Evolutionary conservation across 1,139 yeast species (phyloP).

Genomic region (Zhuliangozyma blackwelliae): DNA sequence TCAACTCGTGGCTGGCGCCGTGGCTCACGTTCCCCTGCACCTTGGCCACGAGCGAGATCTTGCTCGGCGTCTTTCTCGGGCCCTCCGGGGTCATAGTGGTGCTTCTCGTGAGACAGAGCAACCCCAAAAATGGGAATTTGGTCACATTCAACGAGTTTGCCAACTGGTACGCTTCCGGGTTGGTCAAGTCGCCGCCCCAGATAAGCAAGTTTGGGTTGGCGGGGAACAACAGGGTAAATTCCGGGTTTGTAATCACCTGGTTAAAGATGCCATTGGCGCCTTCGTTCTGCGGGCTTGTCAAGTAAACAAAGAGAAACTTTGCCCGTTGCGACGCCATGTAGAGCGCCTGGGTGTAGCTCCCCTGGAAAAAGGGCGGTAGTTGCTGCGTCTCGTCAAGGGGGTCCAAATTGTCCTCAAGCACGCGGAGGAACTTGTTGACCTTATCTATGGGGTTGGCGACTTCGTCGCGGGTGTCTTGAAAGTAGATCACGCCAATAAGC

Average conservation of each 20-base stretch:
- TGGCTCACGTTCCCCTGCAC: conserved; percentile 54
- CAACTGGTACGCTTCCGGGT: conserved; percentile 80
- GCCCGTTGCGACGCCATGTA: conserved; percentile 63
- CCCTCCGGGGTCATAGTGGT: conserved; percentile 61
- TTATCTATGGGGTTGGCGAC: conserved; percentile 29
- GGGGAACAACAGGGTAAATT: conserved; percentile 46
- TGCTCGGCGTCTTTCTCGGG: conserved; percentile 46
- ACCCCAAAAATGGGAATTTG: conserved; percentile 75
- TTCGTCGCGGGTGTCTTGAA: conserved; percentile 16
- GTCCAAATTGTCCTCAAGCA: conserved; percentile 31
- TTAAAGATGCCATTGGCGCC: conserved; percentile 51
- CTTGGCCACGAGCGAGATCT: conserved; percentile 59
- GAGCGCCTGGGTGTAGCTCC: conserved; percentile 75
- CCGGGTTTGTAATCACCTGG: conserved; percentile 51
- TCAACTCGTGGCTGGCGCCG: conserved; percentile 10
- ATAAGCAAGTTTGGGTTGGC: conserved; percentile 51
- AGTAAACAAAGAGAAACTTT: conserved; percentile 66
- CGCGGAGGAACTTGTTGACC: conserved; percentile 31
- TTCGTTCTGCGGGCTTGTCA: conserved; percentile 74
- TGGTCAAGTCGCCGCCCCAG: conserved; percentile 87
- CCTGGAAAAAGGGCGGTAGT: conserved; percentile 55
- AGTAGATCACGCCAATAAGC: conserved; percentile 24
- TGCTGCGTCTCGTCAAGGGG: conserved; percentile 9
- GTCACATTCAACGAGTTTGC: conserved; percentile 73
- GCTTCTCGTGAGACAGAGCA: conserved; percentile 53